These are phyloP conservation scores for Trichoderma sp. DNA, from an alignment of 2,329 filamentous ascomycete species.

Conservation along the genomic window DNA sequence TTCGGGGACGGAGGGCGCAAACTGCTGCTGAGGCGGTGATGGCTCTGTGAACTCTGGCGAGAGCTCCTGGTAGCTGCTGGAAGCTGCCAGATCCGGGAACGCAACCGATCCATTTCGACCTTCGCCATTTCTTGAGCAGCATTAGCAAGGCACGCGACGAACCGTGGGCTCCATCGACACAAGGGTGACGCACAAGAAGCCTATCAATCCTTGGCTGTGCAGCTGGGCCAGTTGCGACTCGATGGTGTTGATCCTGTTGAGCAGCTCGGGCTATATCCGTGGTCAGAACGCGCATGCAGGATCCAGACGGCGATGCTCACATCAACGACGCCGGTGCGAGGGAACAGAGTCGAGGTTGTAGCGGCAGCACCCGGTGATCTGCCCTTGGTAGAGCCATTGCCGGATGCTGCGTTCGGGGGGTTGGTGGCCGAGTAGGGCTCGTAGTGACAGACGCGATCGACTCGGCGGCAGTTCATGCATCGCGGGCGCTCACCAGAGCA, in stretches of 20 bases:
- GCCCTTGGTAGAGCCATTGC: neutral
- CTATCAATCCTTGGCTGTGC: constrained; percentile 9
- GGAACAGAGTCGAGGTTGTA: constrained; percentile 3
- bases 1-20: neutral
- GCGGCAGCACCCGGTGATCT: neutral
- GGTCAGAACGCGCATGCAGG: neutral
- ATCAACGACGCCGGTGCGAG: constrained; percentile 10
- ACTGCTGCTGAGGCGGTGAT: constrained; percentile 10
- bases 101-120: neutral
- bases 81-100: constrained; percentile 6
- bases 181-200: constrained; percentile 2
- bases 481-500: constrained; percentile 10
- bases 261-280: constrained; percentile 6
- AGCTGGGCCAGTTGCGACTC: constrained; percentile 13
- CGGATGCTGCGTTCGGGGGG: neutral
- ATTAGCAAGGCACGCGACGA: neutral
- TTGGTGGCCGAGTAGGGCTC: constrained; percentile 14
- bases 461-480: constrained; percentile 17
- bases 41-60: constrained; percentile 12
- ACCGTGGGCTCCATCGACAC: too few species aligned
- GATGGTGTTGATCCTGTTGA: constrained; percentile 14
- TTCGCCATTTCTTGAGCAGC: neutral
- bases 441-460: constrained; percentile 18
- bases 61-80: neutral
- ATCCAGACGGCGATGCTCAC: neutral